These are phyloP conservation scores for Penicillium salamii DNA, from an alignment of 495 filamentous ascomycete species.

Conservation along the genomic window DNA sequence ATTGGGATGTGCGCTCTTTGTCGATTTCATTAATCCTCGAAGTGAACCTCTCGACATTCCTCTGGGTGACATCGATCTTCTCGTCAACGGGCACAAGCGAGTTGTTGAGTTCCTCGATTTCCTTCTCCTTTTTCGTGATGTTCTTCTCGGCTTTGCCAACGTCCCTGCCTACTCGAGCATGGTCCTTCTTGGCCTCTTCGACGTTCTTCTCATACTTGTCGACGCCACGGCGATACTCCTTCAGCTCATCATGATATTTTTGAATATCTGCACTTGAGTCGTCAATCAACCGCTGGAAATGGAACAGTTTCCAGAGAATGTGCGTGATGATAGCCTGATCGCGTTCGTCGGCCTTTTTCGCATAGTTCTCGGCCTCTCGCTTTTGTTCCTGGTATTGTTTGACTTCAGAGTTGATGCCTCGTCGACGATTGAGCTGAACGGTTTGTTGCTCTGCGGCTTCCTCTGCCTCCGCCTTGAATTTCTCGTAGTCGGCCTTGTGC, in stretches of 20 bases:
- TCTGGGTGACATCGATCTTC: constrained; percentile 79
- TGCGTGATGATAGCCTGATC: constrained; percentile 93
- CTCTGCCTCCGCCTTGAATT: constrained; percentile 77
- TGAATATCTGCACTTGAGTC: constrained; percentile 87
- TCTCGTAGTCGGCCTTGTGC: constrained; percentile 93
- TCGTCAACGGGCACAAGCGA: constrained; percentile 85
- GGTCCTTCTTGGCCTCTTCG: constrained; percentile 82
- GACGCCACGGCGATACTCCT: constrained; percentile 84
- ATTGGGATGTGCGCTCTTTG: constrained; percentile 72
- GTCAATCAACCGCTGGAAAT: constrained; percentile 91
- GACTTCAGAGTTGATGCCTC: constrained; percentile 96
- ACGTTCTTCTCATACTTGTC: constrained; percentile 80
- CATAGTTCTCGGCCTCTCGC: constrained; percentile 88
- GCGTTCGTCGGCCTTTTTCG: constrained; percentile 80
- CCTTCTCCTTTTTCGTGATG: constrained; percentile 83
- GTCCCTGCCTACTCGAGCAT: constrained; percentile 73
- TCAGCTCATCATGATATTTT: constrained; percentile 92
- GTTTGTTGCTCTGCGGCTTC: constrained; percentile 85
- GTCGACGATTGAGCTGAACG: constrained; percentile 79
- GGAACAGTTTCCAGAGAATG: constrained; percentile 94
- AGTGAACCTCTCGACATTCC: constrained; percentile 63
- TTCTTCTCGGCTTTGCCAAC: constrained; percentile 76
- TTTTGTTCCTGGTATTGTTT: constrained; percentile 98
- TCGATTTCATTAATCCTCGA: constrained; percentile 65
- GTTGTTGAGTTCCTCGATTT: constrained; percentile 82